Base-by-base conservation (phyloP, 106 monocot genomes). In the Apostasia shenzhenica region DNA sequence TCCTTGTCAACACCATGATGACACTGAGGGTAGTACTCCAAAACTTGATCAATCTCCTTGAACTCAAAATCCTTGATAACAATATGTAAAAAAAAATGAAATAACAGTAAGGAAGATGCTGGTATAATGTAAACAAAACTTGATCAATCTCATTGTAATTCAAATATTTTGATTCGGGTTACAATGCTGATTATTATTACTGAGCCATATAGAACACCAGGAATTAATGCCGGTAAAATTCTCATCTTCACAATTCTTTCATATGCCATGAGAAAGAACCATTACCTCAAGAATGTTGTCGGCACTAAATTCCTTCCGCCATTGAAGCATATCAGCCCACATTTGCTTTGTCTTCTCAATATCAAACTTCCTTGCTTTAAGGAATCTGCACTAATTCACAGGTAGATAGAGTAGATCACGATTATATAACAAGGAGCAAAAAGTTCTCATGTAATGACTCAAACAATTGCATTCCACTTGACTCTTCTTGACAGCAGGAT, bases 271-370 rank as follows among this genome's bases (percentile, higher is more conserved):
- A 62, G 14, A 1, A 48, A 65, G 2, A 48, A 65, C 48, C 14
- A 54, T 70, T 84, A 88, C 88, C 81, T 89, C 77, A 14, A 85
- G 49, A 14, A 89, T 75, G 45, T 80, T 80, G 54, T 89, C 89
- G 49, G 85, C 72, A 40, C 85, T 75, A 67, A 89, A 89, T 69
- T 85, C 89, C 62, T 89, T 89, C 51, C 89, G 80, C 89, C 89
- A 89, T 41, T 82, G 77, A 62, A 89, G 82, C 85, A 89, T 89
- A 51, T 82, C 89, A 54, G 78, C 11, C 89, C 89, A 89, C 89
- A 89, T 89, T 74, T 89, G 89, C 78, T 89, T 89, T 46, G 85
- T 51, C 64, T 82, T 85, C 57, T 89, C 89, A 49, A 83, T 75
- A 65, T 89, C 85, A 67, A 85, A 89, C 65, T 82, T 89, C 55